These are phyloP conservation scores for Pythium pyrilobum DNA, from an alignment of 352 stramenopile species.

Conservation along the genomic window DNA sequence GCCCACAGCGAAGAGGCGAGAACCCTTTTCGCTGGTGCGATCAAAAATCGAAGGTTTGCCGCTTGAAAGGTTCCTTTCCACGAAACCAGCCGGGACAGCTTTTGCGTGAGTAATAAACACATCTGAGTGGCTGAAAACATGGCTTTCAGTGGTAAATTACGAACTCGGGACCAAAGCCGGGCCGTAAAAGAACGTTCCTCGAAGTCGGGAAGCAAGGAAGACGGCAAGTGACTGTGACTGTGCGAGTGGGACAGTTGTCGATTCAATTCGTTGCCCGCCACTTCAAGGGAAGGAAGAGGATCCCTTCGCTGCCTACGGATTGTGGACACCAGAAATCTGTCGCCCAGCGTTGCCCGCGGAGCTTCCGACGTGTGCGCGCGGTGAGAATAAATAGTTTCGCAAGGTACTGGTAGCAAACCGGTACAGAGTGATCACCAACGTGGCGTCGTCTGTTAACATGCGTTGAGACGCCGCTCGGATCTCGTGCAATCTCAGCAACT, in stretches of 20 bases:
- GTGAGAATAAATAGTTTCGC: too few species aligned
- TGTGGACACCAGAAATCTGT: too few species aligned
- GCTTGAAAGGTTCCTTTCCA: not conserved
- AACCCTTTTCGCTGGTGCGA: too few species aligned
- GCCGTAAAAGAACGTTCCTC: conserved; percentile 4
- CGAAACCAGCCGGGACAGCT: conserved; percentile 1
- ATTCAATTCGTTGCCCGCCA: not conserved
- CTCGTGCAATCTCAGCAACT: too few species aligned
- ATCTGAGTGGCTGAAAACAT: conserved; percentile 3
- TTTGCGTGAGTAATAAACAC: not conserved
- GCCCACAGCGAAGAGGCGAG: too few species aligned
- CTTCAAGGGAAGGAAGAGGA: too few species aligned
- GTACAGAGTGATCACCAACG: too few species aligned
- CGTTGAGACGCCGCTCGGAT: too few species aligned
- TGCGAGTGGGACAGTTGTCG: not conserved
- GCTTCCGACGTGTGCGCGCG: not conserved
- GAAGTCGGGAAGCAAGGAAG: not conserved
- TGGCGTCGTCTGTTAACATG: too few species aligned
- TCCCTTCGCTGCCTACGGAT: too few species aligned
- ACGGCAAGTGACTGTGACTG: not conserved
- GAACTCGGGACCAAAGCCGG: not conserved
- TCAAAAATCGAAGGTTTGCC: not conserved
- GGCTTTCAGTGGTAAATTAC: conserved; percentile 1
- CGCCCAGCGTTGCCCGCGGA: too few species aligned
- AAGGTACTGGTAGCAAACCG: too few species aligned